Conservation (phyloP, 139 green algal species). For the Chlamydomonas sphaeroides region DNA sequence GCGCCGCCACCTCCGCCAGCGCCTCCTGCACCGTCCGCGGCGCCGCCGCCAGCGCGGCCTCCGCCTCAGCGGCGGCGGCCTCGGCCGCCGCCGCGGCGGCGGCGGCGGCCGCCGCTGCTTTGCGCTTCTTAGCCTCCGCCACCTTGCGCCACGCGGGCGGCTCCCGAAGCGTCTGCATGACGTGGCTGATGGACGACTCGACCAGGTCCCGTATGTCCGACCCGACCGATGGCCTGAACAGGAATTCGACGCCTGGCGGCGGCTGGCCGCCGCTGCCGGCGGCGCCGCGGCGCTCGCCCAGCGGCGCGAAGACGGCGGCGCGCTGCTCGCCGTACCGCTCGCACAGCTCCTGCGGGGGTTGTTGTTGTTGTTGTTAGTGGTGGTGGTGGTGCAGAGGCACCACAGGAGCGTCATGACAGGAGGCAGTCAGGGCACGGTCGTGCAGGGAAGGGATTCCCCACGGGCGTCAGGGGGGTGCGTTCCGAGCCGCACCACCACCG, state of each 20-base stretch:
- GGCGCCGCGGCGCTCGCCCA: background rate
- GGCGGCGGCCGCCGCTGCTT: background rate
- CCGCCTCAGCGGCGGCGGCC: background rate
- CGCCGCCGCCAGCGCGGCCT: background rate
- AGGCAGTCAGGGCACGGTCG: no score
- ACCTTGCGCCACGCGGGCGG: background rate
- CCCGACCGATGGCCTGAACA: conserved; percentile 3
- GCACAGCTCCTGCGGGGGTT: background rate
- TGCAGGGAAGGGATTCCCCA: no score
- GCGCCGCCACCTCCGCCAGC: conserved; percentile 9
- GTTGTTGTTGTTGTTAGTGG: no score
- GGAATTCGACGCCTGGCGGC: background rate
- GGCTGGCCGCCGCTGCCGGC: background rate
- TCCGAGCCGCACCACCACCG: no score
- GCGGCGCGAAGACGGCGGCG: background rate
- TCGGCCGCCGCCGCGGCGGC: background rate
- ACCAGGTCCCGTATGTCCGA: background rate
- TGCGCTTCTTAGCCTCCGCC: background rate
- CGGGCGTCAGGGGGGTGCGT: no score
- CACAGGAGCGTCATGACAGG: no score
- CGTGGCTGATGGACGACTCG: background rate
- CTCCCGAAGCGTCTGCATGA: background rate
- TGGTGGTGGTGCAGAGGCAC: no score
- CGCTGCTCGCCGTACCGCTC: conserved; percentile 7
- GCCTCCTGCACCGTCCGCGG: conserved; percentile 11